Percentiles rank a stretch among this genome's conserved stretches.
Evolutionary conservation across 345 rosid genomes (phyloP).

Genomic region (Sonneratia caseolaris): DNA sequence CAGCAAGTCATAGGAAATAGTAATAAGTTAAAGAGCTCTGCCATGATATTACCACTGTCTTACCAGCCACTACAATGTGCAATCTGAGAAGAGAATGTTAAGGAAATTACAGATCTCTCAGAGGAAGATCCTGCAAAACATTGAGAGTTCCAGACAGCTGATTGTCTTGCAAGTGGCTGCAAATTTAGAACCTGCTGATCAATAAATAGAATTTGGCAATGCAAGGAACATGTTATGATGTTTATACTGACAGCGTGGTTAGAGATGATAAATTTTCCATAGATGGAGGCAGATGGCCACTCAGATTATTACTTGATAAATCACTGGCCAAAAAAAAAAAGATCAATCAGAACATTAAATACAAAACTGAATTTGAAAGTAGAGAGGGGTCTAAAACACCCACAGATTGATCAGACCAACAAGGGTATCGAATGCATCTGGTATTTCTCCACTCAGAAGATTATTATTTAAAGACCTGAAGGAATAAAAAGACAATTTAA

Average conservation of each 20-base stretch:
- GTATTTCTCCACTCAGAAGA: slow-evolving; percentile 72
- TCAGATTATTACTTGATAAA: slow-evolving; percentile 70
- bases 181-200: slow-evolving; percentile 26
- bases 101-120: slow-evolving; percentile 66
- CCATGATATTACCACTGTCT: not conserved
- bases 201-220: not conserved
- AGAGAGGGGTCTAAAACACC: slow-evolving; percentile 18
- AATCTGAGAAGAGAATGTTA: slow-evolving; percentile 8
- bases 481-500: slow-evolving; percentile 9
- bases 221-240: not conserved
- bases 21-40: slow-evolving; percentile 5
- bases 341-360: slow-evolving; percentile 15
- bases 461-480: slow-evolving; percentile 80
- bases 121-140: slow-evolving; percentile 76
- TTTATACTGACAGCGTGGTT: slow-evolving; percentile 64
- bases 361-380: slow-evolving; percentile 6
- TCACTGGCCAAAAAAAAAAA: slow-evolving; percentile 47
- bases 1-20: slow-evolving; percentile 1
- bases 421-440: slow-evolving; percentile 67
- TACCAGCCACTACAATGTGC: not conserved
- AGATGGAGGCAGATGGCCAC: slow-evolving; percentile 76
- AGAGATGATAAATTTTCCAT: slow-evolving; percentile 44
- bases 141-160: slow-evolving; percentile 78
- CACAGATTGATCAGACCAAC: slow-evolving; percentile 76
- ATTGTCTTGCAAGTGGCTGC: slow-evolving; percentile 87